Evolutionary conservation across 306 rosid species (phyloP), one percentile per base, ranked within the genome.

Genomic region (Echinosophora koreensis): DNA sequence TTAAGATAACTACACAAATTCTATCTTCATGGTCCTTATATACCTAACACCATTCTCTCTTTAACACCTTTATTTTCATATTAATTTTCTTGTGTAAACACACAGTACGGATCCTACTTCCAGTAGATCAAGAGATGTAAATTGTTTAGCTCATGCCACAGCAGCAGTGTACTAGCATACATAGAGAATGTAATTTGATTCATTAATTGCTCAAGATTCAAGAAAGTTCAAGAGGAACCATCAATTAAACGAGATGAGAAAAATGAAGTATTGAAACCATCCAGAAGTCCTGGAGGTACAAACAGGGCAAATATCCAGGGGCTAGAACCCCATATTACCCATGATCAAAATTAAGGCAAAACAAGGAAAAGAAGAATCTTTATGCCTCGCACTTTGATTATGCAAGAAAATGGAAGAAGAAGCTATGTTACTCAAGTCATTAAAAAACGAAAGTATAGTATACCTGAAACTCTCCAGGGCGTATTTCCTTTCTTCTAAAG

Each of bases 391-490:
- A 76, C 69, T 27, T 57, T 8, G 50, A 47, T 15, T 22, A 71
- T 52, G 42, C 65, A 58, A 62, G 65, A 60, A 49, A 39, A 17
- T 49, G 42, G 61, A 79, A 10, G 27, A 74, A 30, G 58, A 70
- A 27, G 32, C 2, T 30, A 56, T 37, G 32, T 47, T 52, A 44
- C 35, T 57, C 14, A 64, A 18, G 18, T 66, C 61, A 61, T 10
- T 15, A 28, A 32, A 32, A 81, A 52, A 52, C 12, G 57, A 71
- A 76, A 81, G 38, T 44, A 72, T 49, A 41, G 54, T 62, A 75
- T 89, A 89, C 99, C 97, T 95, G 99, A 90, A 90, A 95, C 80
- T 95, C 99, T 71, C 99, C 97, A 0, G 96, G 91, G 41, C 97
- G 90, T 77, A 84, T 95, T 89, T 95, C 99, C 88, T 89, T 92